These are phyloP conservation scores for Magnusiomyces starmeri DNA, from an alignment of 1,139 yeast genomes.

Conservation along the genomic window DNA sequence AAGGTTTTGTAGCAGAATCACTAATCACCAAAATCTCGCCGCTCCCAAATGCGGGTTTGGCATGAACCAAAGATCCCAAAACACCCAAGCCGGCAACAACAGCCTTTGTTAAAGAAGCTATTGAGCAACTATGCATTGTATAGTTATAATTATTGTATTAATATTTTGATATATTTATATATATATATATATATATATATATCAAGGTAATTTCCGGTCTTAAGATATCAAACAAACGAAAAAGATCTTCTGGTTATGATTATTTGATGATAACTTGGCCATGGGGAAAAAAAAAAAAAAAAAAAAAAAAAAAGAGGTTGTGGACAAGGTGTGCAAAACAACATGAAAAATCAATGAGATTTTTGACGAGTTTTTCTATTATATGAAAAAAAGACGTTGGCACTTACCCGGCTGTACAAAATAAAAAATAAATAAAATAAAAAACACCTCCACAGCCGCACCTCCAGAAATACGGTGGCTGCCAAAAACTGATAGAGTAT, in stretches of 20 bases:
- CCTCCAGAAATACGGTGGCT: not conserved
- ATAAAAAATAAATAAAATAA: not conserved
- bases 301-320: no score
- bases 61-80: slow-evolving; percentile 14
- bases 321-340: not conserved
- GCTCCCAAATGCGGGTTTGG: slow-evolving; percentile 21
- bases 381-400: not conserved
- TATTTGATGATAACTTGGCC: no score
- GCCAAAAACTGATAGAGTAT: not conserved
- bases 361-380: no score
- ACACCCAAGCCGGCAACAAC: slow-evolving; percentile 3
- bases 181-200: no score
- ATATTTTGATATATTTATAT: no score
- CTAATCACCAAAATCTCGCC: slow-evolving; percentile 24
- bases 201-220: no score
- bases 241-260: not conserved
- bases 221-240: not conserved
- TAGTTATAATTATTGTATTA: no score
- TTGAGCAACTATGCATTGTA: no score
- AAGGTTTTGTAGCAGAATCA: slow-evolving; percentile 21
- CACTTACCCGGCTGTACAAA: not conserved
- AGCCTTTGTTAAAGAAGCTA: not conserved
- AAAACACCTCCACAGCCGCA: no score
- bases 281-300: no score
- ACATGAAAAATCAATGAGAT: not conserved